Evolutionary conservation across 2,329 filamentous ascomycete genomes (phyloP).

Genomic region (Ascochyta viciae-villosae): DNA sequence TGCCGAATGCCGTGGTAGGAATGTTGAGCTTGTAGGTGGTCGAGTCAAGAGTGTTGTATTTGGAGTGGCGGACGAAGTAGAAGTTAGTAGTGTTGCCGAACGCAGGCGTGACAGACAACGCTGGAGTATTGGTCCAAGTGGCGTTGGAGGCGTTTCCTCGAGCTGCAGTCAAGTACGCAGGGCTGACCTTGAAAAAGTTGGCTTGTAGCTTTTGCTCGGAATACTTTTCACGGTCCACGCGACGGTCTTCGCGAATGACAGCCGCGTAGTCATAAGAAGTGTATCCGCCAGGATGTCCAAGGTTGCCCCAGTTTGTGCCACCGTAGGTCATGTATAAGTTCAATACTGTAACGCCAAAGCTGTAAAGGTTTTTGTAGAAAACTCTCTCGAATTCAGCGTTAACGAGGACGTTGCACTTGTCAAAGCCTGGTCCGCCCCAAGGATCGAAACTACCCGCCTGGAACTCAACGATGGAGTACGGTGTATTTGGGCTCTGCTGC

Average conservation of each 20-base stretch:
- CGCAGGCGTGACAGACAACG: slow-evolving; percentile 68
- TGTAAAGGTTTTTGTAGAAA: slow-evolving; percentile 79
- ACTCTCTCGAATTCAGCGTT: slow-evolving; percentile 79
- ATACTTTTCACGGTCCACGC: slow-evolving; percentile 76
- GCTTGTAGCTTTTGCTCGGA: slow-evolving; percentile 78
- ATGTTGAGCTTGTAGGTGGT: slow-evolving; percentile 70
- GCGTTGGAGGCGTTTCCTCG: slow-evolving; percentile 41
- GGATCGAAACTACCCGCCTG: slow-evolving; percentile 77
- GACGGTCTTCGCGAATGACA: slow-evolving; percentile 72
- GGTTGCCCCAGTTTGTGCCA: slow-evolving; percentile 81
- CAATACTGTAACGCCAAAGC: slow-evolving; percentile 70
- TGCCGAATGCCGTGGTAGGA: slow-evolving; percentile 62
- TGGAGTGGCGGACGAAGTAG: slow-evolving; percentile 70
- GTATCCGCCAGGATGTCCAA: slow-evolving; percentile 65
- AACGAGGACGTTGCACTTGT: slow-evolving; percentile 69
- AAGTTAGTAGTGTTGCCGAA: slow-evolving; percentile 64
- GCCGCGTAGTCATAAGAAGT: slow-evolving; percentile 68
- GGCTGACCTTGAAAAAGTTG: slow-evolving; percentile 76
- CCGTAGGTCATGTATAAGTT: slow-evolving; percentile 82
- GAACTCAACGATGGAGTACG: slow-evolving; percentile 71
- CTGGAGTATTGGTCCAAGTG: slow-evolving; percentile 49
- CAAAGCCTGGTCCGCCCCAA: slow-evolving; percentile 76
- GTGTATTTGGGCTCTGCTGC: slow-evolving; percentile 68
- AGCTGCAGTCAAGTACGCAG: slow-evolving; percentile 67
- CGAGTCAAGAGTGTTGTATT: slow-evolving; percentile 65